These are phyloP conservation scores for Calocera viscosa DNA, from an alignment of 768 basidiomycete species.

Conservation along the genomic window DNA sequence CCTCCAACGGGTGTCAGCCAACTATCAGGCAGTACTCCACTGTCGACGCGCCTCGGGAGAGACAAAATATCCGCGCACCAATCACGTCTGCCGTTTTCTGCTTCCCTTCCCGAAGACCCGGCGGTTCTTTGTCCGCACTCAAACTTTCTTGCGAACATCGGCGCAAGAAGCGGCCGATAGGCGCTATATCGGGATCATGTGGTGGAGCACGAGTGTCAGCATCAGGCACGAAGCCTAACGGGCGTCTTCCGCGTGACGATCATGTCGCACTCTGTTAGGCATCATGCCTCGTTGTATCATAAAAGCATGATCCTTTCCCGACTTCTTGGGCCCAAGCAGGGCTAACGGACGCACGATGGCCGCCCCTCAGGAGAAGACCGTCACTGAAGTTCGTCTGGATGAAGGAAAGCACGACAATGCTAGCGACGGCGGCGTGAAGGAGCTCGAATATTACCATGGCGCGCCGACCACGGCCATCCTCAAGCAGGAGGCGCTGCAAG, in stretches of 20 bases:
- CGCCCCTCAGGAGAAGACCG: background rate
- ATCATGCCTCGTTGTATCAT: background rate
- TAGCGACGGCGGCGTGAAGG: background rate
- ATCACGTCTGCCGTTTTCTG: background rate
- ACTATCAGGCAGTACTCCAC: background rate
- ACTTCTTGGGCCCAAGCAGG: background rate
- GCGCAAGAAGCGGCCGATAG: too few relatives aligned
- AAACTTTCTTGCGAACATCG: too few relatives aligned
- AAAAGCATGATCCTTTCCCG: background rate
- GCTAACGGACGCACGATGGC: background rate
- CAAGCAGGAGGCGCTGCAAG: background rate
- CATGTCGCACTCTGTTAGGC: background rate
- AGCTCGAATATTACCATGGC: background rate
- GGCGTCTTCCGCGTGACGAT: background rate
- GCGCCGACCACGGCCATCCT: background rate
- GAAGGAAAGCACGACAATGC: background rate
- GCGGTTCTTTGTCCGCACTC: background rate
- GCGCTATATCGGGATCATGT: background rate
- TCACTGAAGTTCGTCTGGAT: background rate
- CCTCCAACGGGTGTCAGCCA: background rate
- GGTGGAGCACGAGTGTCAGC: background rate
- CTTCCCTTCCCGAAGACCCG: background rate
- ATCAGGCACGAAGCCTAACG: background rate
- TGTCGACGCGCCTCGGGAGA: background rate
- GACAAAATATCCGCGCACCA: background rate